Conservation (phyloP, 1,284 basidiomycete genomes). For the Leccinum fuscescens region DNA sequence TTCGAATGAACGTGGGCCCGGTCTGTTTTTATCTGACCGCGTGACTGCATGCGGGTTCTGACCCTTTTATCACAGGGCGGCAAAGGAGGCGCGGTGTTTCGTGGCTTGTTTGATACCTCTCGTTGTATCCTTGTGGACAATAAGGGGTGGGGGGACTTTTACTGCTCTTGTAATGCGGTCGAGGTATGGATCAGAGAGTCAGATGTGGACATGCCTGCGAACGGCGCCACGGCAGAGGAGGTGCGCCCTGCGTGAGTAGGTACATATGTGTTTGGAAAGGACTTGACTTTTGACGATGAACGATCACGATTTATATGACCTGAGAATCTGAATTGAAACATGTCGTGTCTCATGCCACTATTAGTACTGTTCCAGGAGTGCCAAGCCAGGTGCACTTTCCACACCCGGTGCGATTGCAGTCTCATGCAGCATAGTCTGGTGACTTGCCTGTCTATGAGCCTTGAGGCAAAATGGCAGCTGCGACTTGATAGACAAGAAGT, state of each 20-base stretch:
- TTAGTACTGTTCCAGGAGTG: neutral
- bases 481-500: no score
- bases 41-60: neutral
- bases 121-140: constrained; percentile 43
- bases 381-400: no score
- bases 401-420: no score
- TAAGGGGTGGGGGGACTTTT: constrained; percentile 60
- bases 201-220: neutral
- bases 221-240: neutral
- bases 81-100: constrained; percentile 37
- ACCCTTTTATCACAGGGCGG: constrained; percentile 25
- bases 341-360: neutral
- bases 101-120: constrained; percentile 46
- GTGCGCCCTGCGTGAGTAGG: neutral
- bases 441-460: no score
- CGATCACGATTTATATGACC: neutral
- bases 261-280: neutral
- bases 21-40: constrained; percentile 38
- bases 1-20: constrained; percentile 63
- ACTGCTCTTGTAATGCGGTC: constrained; percentile 49
- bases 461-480: no score
- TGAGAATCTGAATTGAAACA: neutral
- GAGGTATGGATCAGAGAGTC: constrained; percentile 53
- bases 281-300: neutral
- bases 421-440: no score